Base-by-base conservation (phyloP, 2,329 filamentous ascomycete species). In the Corynespora cassiicola region DNA sequence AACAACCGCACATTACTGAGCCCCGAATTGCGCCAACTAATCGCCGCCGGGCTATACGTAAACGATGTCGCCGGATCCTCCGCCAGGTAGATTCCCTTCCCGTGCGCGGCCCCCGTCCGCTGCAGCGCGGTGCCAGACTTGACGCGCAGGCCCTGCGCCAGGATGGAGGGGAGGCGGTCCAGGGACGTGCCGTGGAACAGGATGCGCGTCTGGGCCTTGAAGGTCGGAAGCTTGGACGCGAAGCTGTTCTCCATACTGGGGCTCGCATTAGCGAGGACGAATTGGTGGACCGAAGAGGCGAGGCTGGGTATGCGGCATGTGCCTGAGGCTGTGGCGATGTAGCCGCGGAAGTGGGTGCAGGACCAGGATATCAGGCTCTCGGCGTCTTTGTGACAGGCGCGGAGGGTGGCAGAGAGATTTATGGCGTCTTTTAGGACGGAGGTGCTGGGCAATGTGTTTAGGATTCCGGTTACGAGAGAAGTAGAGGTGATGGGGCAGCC, bases 141-240 rank as follows among this genome's bases (percentile, higher is more conserved):
- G 8, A 59, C 33, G 4, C 38, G 34, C 0, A 68, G 47, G 4
- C 64, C 64, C 28, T 65, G 54, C 0, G 47, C 36, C 3, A 68
- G 51, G 30, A 68, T 68, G 10, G 47, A 42, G 5, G 61, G 58
- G 16, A 68, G 56, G 10, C 63, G 57, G 32, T 65, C 58, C 9
- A 65, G 43, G 3, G 55, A 51, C 2, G 63, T 66, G 24, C 63
- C 64, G 36, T 66, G 64, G 31, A 66, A 68, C 5, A 66, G 45
- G 1, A 66, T 52, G 4, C 35, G 54, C 1, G 57, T 56, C 7
- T 42, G 34, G 6, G 51, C 21, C 9, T 40, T 43, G 19, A 28
- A 5, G 1, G 27, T 34, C 3, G 47, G 36, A 0, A 58, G 15
- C 10, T 38, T 56, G 5, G 42, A 20, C 2, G 50, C 30, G 27